A percentile compares a stretch with the other conserved stretches of the same genome.
phyloP scores from a whole-genome alignment of 139 green algal species.

The Desmodesmus armatus region DNA sequence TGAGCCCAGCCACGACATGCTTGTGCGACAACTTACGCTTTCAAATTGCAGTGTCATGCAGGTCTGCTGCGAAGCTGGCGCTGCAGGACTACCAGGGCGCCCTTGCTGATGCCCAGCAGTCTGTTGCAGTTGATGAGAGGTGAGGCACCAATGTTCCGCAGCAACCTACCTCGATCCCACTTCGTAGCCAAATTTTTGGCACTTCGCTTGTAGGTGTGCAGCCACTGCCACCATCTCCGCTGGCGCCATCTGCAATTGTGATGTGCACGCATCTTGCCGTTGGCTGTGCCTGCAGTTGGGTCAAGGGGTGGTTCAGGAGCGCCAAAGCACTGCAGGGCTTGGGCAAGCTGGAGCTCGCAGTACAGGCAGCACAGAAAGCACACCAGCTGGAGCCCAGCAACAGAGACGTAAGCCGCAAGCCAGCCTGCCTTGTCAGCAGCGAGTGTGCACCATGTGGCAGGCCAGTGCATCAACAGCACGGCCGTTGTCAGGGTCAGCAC shows the following conservation, averaged over 20 bases:
- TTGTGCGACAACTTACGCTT: neutral
- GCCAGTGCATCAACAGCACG: too few relatives aligned
- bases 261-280: too few relatives aligned
- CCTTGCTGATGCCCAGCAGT: slow-evolving; percentile 10
- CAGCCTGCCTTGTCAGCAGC: too few relatives aligned
- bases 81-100: slow-evolving; percentile 15
- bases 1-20: neutral
- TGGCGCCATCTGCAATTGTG: too few relatives aligned
- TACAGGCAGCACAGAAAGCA: slow-evolving; percentile 18
- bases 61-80: slow-evolving; percentile 33
- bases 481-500: too few relatives aligned
- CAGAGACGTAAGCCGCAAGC: neutral
- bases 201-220: too few relatives aligned
- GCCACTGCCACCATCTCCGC: too few relatives aligned
- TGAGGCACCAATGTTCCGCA: neutral
- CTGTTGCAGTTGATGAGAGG: slow-evolving; percentile 27
- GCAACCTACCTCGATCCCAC: too few relatives aligned
- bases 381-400: slow-evolving; percentile 19
- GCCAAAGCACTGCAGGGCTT: slow-evolving; percentile 28
- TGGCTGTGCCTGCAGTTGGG: slow-evolving; percentile 23
- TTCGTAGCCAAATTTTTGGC: too few relatives aligned
- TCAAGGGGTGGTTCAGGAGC: slow-evolving; percentile 32
- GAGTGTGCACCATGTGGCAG: too few relatives aligned
- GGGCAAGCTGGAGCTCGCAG: neutral
- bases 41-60: neutral